A percentile compares a stretch with the other conserved stretches of the same genome.
phyloP scores from a whole-genome alignment of 805 yeast species.

The Barnettozyma botsteinii region DNA sequence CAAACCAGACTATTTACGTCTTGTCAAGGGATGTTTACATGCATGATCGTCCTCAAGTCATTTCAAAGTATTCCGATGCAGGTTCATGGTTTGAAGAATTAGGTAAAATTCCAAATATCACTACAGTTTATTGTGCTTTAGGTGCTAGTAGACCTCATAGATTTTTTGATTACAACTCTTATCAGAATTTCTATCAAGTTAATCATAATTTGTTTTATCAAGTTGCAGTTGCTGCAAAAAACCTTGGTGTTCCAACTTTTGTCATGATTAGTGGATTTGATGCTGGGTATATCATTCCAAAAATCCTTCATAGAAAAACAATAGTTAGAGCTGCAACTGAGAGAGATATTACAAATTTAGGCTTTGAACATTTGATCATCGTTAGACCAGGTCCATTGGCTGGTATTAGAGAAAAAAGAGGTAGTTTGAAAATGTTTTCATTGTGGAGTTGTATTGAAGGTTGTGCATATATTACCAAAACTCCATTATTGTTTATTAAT shows the following conservation, averaged over 20 bases:
- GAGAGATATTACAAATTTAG: slow-evolving; percentile 7
- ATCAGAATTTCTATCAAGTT: slow-evolving; percentile 9
- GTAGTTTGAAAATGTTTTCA: slow-evolving; percentile 8
- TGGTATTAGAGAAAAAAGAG: slow-evolving; percentile 13
- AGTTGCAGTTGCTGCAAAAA: slow-evolving; percentile 12
- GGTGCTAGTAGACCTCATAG: slow-evolving; percentile 11
- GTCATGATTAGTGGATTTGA: slow-evolving; percentile 9
- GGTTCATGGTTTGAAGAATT: slow-evolving; percentile 12
- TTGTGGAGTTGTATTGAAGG: slow-evolving; percentile 13
- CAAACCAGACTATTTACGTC: slow-evolving; percentile 6
- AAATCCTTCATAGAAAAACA: slow-evolving; percentile 4
- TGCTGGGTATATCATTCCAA: slow-evolving; percentile 9
- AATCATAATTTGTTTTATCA: slow-evolving; percentile 14
- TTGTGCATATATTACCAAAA: not conserved
- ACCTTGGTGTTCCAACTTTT: slow-evolving; percentile 9
- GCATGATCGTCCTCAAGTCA: slow-evolving; percentile 10
- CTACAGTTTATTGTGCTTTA: slow-evolving; percentile 13
- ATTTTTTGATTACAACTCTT: slow-evolving; percentile 1
- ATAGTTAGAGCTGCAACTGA: slow-evolving; percentile 12
- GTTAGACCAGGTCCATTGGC: slow-evolving; percentile 15
- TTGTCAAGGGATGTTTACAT: slow-evolving; percentile 9
- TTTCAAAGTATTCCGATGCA: slow-evolving; percentile 9
- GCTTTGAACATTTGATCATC: slow-evolving; percentile 8
- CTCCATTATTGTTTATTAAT: slow-evolving; percentile 7
- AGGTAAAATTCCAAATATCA: slow-evolving; percentile 10